Evolutionary conservation across 1,284 basidiomycete species (phyloP).

Genomic region (Neolentinus lepideus): DNA sequence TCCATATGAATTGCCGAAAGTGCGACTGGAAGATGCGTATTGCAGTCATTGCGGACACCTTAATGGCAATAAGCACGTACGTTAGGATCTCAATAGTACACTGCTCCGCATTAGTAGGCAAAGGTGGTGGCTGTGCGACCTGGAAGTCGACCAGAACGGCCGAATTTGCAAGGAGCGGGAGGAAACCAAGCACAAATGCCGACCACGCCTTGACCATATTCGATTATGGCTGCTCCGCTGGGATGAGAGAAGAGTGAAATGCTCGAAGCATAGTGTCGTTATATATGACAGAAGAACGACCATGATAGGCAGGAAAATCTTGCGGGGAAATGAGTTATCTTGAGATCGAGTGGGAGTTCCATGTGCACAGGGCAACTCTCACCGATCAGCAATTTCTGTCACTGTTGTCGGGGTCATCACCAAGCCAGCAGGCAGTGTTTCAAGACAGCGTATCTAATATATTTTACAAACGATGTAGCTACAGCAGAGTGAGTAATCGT

Average conservation of each 20-base stretch:
- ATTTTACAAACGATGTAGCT: not conserved
- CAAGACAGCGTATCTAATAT: not conserved
- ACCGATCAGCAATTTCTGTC: not conserved
- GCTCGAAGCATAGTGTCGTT: not conserved
- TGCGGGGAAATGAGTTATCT: not conserved
- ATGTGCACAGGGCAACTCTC: not conserved
- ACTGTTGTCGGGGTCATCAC: not conserved
- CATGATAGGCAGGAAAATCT: not conserved
- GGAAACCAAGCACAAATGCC: slow-evolving; percentile 10
- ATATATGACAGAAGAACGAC: not conserved
- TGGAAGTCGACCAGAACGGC: slow-evolving; percentile 62
- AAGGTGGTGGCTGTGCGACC: slow-evolving; percentile 60
- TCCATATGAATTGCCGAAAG: slow-evolving; percentile 68
- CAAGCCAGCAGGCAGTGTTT: not conserved
- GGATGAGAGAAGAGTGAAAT: not conserved
- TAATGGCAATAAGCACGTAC: slow-evolving; percentile 30
- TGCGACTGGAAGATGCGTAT: slow-evolving; percentile 35
- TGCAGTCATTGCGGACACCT: not conserved
- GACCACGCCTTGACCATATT: slow-evolving; percentile 6
- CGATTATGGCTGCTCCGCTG: not conserved
- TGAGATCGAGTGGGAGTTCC: not conserved
- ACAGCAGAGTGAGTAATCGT: not conserved
- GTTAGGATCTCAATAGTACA: slow-evolving; percentile 61
- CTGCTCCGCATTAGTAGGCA: slow-evolving; percentile 48
- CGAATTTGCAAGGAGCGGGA: slow-evolving; percentile 18